Base-by-base conservation (phyloP, 345 rosid genomes). In the Crucihimalaya himalaica region DNA sequence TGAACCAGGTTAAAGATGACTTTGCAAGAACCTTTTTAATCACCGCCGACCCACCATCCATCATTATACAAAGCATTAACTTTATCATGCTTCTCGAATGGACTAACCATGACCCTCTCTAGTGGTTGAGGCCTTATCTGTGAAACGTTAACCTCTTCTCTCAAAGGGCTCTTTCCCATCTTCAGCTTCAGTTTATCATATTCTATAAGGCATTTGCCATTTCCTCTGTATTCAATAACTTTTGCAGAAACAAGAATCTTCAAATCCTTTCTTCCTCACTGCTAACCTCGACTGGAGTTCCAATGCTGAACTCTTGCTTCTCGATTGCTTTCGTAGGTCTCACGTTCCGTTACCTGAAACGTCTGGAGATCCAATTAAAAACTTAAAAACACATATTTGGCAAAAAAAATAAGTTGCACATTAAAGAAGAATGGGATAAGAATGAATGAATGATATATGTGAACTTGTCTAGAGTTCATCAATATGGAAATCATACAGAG, bases 11-110 rank as follows among this genome's bases (percentile, higher is more conserved):
- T n/a, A n/a, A 94, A 65, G 60, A 84, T 23, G 86, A 75, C 71
- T 81, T 76, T 8, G 40, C 46, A 31, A 81, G 83, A 75, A 89
- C 85, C 83, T 81, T 87, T 20, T 69, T 54, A 43, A 94, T 62
- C 63, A 82, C 81, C 51, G n/a, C 97, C 97, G 0, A 87, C 85
- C 96, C 98, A 91, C 98, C 97, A 94, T 29, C 87, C 89, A 63
- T 91, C 98, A 68, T 88, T 88, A 72, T 87, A 85, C 42, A 78
- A 77, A 42, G 97, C 97, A 83, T 94, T 82, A 50, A 94, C 97
- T 83, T 89, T 88, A 40, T 88, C 92, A 71, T 66, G 80, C 81
- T 73, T 56, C 61, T 83, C 70, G 65, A 87, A 91, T 16, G 78
- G 18, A 65, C 65, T 74, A 37, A 82, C 58, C 71, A 83, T 53